Evolutionary conservation across 257 asterid species (phyloP).

Genomic region (Solanum tarapatanum): DNA sequence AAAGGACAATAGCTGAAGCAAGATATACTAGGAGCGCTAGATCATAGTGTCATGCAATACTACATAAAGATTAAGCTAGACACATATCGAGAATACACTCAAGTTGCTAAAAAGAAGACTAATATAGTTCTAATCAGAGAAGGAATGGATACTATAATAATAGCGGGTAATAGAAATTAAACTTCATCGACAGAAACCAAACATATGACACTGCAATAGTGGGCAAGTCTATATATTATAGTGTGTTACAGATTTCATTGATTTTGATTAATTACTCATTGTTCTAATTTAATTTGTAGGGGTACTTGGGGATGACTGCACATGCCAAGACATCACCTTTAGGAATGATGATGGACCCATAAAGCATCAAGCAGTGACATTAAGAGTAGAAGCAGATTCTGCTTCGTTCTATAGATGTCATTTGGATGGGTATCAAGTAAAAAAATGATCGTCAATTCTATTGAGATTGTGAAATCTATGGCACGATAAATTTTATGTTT

Average conservation of each 20-base stretch:
- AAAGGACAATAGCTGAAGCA: not conserved
- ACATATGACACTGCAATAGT: not conserved
- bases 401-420: too few species aligned
- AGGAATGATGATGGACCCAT: not conserved
- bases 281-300: not conserved
- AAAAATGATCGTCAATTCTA: not conserved
- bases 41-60: not conserved
- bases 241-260: not conserved
- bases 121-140: not conserved
- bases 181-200: not conserved
- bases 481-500: accelerated
- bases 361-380: not conserved
- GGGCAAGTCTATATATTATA: not conserved
- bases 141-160: not conserved
- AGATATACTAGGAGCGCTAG: not conserved
- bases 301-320: not conserved
- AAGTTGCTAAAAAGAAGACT: not conserved
- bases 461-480: not conserved
- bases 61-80: too few species aligned
- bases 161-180: not conserved
- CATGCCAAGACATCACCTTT: not conserved
- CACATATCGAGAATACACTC: not conserved
- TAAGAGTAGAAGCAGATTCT: not conserved
- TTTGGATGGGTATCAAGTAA: too few species aligned
- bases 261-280: too few species aligned